These are phyloP conservation scores for Apiotrichum veenhuisii DNA, from an alignment of 1,284 basidiomycete genomes.

Conservation along the genomic window DNA sequence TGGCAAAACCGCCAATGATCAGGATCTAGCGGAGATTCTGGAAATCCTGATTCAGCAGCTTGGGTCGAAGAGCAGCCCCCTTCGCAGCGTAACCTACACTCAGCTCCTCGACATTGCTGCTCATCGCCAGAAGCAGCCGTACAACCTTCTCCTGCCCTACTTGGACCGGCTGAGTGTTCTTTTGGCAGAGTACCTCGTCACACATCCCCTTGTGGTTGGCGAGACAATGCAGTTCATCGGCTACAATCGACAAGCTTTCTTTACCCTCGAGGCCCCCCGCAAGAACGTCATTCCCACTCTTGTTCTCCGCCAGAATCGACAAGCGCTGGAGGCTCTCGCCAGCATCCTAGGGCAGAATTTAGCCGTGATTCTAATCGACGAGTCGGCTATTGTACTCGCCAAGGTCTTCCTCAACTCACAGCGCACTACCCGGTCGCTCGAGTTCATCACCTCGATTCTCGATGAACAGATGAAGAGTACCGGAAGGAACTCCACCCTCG, in stretches of 20 bases:
- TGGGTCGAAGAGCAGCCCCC: conserved; percentile 61
- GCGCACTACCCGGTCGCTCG: conserved; percentile 48
- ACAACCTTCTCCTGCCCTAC: conserved; percentile 66
- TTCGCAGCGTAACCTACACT: conserved; percentile 65
- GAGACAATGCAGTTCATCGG: conserved; percentile 44
- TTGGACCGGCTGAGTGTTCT: conserved; percentile 65
- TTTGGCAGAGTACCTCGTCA: conserved; percentile 60
- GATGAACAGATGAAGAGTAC: conserved; percentile 16
- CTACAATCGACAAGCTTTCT: conserved; percentile 56
- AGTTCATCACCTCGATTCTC: conserved; percentile 61
- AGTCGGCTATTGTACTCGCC: conserved; percentile 65
- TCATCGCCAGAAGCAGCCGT: conserved; percentile 62
- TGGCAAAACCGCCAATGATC: conserved; percentile 55
- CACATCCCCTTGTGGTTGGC: conserved; percentile 54
- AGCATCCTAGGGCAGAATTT: conserved; percentile 55
- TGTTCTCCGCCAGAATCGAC: conserved; percentile 60
- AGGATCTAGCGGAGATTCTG: conserved; percentile 61
- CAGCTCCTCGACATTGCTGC: conserved; percentile 58
- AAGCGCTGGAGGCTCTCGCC: conserved; percentile 52
- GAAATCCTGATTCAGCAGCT: conserved; percentile 66
- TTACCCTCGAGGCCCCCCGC: conserved; percentile 59
- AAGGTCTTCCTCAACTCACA: conserved; percentile 61
- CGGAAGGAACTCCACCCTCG: background rate
- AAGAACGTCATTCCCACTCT: conserved; percentile 65
- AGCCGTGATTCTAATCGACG: conserved; percentile 60